These are phyloP conservation scores for Pseudotsuga menziesii DNA, from an alignment of 75 land plant genomes.

Conservation along the genomic window DNA sequence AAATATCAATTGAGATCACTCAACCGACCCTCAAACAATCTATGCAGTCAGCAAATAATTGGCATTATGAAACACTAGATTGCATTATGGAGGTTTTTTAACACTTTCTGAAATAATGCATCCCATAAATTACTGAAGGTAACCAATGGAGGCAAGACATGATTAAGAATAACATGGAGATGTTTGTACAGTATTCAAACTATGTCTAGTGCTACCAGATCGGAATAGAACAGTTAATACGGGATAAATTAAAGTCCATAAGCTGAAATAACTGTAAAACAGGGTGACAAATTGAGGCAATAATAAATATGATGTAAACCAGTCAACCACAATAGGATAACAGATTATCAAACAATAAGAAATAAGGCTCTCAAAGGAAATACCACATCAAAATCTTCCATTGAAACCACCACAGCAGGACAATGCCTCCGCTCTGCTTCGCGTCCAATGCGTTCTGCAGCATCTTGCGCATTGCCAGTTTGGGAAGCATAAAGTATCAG, in stretches of 20 bases:
- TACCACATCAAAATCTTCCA: conserved; percentile 71
- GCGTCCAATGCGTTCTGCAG: conserved; percentile 82
- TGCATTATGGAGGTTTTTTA: too few relatives aligned
- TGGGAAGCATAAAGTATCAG: conserved; percentile 83
- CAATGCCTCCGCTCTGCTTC: conserved; percentile 78
- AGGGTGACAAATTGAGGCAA: background rate
- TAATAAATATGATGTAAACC: background rate
- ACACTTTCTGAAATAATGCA: too few relatives aligned
- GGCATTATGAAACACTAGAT: too few relatives aligned
- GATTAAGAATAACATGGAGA: background rate
- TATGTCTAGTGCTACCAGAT: background rate
- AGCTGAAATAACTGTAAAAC: background rate
- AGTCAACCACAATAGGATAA: background rate
- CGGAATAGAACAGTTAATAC: background rate
- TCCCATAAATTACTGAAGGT: too few relatives aligned
- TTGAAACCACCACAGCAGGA: conserved; percentile 38
- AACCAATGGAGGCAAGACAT: background rate
- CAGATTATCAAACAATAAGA: background rate
- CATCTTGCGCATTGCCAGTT: conserved; percentile 94
- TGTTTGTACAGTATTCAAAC: background rate
- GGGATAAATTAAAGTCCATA: background rate
- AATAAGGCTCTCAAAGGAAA: conserved; percentile 7
- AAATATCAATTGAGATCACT: background rate
- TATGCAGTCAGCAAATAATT: too few relatives aligned
- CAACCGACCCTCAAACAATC: background rate